Percentiles rank a stretch among this genome's conserved stretches.
Conservation (phyloP, 192 early-diverging fungal genomes). For the Coemansia erecta region DNA sequence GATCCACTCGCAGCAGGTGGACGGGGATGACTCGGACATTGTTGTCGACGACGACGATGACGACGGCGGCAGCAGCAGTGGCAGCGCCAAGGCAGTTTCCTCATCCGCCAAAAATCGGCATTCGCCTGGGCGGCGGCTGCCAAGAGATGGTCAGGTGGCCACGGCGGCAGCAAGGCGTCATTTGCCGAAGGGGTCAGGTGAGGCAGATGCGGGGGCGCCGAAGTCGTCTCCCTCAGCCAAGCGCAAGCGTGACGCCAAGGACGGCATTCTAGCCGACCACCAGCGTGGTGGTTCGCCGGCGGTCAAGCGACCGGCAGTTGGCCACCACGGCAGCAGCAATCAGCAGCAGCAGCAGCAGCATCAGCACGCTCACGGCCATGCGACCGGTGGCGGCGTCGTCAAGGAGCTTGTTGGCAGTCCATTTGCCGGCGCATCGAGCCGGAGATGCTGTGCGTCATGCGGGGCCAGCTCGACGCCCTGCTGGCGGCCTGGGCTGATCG, state of each 20-base stretch:
- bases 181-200: slow-evolving; percentile 12
- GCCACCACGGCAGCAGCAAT: background rate
- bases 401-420: background rate
- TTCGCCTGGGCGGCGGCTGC: no score
- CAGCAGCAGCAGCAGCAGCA: slow-evolving; percentile 2
- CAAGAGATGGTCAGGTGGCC: slow-evolving; percentile 17
- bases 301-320: slow-evolving; percentile 13
- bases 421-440: slow-evolving; percentile 6
- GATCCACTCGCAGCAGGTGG: slow-evolving; percentile 24
- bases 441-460: slow-evolving; percentile 53
- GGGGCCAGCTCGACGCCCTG: slow-evolving; percentile 51
- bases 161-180: slow-evolving; percentile 8
- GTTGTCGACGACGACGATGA: slow-evolving; percentile 37
- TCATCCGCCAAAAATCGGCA: no score
- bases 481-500: slow-evolving; percentile 57
- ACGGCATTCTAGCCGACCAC: slow-evolving; percentile 6
- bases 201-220: slow-evolving; percentile 11
- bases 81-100: slow-evolving; percentile 3
- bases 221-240: slow-evolving; percentile 14
- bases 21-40: slow-evolving; percentile 25
- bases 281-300: slow-evolving; percentile 27
- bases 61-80: background rate
- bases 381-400: slow-evolving; percentile 1
- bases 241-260: slow-evolving; percentile 37
- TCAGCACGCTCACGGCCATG: background rate